Evolutionary conservation across 176 grass and related monocot species (phyloP).

Genomic region (Oryza longistaminata): DNA sequence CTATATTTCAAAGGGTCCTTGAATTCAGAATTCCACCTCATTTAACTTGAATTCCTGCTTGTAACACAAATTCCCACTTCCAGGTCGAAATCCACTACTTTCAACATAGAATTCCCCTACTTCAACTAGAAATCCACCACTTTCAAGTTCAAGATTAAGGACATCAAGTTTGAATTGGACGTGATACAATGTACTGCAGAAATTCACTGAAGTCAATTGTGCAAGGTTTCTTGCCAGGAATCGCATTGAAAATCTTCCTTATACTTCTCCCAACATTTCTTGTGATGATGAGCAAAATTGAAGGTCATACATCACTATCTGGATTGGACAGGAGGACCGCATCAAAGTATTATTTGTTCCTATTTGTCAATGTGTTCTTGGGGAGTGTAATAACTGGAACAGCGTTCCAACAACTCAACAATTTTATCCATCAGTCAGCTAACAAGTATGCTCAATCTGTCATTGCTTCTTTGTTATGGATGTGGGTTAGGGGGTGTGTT

Average conservation of each 20-base stretch:
- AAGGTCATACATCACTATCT: constrained; percentile 74
- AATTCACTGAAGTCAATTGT: constrained; percentile 71
- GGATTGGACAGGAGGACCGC: constrained; percentile 84
- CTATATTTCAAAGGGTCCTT: no score
- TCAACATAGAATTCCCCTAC: no score
- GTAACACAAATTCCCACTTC: no score
- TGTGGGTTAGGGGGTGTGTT: not conserved
- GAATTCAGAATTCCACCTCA: no score
- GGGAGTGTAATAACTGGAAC: constrained; percentile 93
- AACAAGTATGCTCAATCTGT: constrained; percentile 55
- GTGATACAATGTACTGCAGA: constrained; percentile 54
- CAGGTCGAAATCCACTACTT: no score
- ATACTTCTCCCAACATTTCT: constrained; percentile 86
- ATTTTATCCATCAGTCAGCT: constrained; percentile 79
- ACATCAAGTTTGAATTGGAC: no score
- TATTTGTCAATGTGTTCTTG: constrained; percentile 92
- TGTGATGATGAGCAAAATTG: constrained; percentile 95
- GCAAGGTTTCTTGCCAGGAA: constrained; percentile 96
- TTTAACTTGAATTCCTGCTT: no score
- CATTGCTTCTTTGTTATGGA: not conserved
- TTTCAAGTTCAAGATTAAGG: no score
- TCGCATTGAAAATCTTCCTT: constrained; percentile 81
- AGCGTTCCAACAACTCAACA: constrained; percentile 93
- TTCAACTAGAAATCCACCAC: no score
- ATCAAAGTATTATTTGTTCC: constrained; percentile 77